Evolutionary conservation across 371 early-diverging fungal species (phyloP), one percentile per base, ranked within the genome.

Genomic region (Mucor piriformis): DNA sequence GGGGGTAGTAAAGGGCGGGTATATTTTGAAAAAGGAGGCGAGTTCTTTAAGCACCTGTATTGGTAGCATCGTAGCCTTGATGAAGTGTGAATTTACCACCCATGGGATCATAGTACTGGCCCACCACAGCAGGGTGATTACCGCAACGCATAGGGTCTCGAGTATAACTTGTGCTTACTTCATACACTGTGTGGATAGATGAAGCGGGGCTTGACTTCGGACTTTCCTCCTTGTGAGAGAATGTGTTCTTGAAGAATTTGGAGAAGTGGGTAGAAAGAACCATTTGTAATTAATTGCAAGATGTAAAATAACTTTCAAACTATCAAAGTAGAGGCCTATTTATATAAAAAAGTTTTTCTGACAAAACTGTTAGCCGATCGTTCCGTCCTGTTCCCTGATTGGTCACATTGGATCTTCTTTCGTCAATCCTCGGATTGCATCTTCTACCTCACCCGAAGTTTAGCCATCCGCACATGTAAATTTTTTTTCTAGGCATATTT

Each of bases 81-180:
- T 44, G 23, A 34, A 29, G 38, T 55, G 59, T 56, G 32, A n/a
- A 61, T 21, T 55, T 48, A 23, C 66, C 51, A 20, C 75, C 70
- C 75, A 77, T 74, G 13, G 75, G 78, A 59, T 77, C 78, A 53
- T 69, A 49, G 40, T 59, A 74, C 5, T 54, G n/a, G 6, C 78
- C 78, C 34, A 77, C 57, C 6, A 69, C 55, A 43, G 69, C 69
- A 44, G 79, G 74, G 47, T 59, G 66, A 48, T 60, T 61, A 25
- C 62, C 66, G 27, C 65, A 70, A 35, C 76, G 67, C 70, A 68
- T 79, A 16, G 79, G 79, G 57, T 79, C 79, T 47, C 67, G 63
- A 23, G 61, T 50, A 49, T 63, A 76, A 59, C 66, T 63, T 34
- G 47, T 37, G 21, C 38, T 57, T 27, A 43, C 34, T 29, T 50